Evolutionary conservation across 148 eudicot species (phyloP).

Genomic region (Rhododendron griersonianum): DNA sequence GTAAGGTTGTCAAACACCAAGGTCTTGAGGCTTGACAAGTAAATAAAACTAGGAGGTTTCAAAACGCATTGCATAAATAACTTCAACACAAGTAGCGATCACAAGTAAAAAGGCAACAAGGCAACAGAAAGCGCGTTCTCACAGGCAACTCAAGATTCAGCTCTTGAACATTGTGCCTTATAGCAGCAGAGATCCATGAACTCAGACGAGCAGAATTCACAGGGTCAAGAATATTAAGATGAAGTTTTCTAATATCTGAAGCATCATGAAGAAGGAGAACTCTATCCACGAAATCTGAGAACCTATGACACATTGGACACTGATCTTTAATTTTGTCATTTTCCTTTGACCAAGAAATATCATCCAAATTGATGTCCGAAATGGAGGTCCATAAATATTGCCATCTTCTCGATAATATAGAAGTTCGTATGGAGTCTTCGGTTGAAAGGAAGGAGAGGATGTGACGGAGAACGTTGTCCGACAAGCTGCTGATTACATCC

Average conservation of each 20-base stretch:
- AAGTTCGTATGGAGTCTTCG: not conserved
- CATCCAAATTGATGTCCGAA: not conserved
- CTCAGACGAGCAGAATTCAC: not conserved
- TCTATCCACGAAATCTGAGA: not conserved
- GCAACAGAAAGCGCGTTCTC: not conserved
- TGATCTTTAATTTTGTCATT: not conserved
- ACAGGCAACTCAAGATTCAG: not conserved
- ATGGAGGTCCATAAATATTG: slow-evolving; percentile 11
- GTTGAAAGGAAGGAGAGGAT: not conserved
- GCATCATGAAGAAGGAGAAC: not conserved
- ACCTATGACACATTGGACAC: not conserved
- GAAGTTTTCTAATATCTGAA: not conserved
- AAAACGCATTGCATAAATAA: not conserved
- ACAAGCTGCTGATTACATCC: slow-evolving; percentile 10
- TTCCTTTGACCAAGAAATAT: not conserved
- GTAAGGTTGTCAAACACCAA: not conserved
- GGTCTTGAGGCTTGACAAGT: not conserved
- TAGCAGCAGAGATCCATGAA: not conserved
- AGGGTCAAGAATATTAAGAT: not conserved
- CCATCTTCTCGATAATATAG: not conserved
- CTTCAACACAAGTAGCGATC: not conserved
- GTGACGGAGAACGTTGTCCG: not conserved
- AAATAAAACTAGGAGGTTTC: not conserved
- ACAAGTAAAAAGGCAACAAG: not conserved
- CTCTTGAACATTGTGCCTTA: not conserved